These are phyloP conservation scores for Picochlorum sp. DNA, from an alignment of 139 green algal genomes.

Conservation along the genomic window DNA sequence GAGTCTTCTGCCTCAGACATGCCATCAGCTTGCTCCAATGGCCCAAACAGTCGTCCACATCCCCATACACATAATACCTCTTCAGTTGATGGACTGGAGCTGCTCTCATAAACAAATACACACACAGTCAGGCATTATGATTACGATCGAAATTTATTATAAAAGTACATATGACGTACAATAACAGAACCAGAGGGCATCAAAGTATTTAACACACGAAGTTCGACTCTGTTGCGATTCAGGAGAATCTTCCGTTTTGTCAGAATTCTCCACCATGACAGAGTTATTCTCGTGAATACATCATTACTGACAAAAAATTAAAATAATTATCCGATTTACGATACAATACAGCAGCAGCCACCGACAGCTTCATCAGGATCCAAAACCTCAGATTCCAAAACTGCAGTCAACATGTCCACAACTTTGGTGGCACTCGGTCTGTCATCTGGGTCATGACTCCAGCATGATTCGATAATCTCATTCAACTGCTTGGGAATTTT, in stretches of 20 bases:
- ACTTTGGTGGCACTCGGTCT: conserved; percentile 4
- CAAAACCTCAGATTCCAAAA: background rate
- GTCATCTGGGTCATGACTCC: conserved; percentile 18
- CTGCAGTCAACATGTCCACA: conserved; percentile 8
- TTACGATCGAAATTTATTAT: background rate
- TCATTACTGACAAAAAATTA: no score
- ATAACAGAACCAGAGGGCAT: conserved; percentile 54
- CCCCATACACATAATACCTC: conserved; percentile 40
- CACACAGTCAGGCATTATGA: background rate
- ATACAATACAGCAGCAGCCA: no score
- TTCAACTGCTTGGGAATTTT: conserved; percentile 35
- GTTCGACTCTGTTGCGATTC: background rate
- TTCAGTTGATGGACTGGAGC: conserved; percentile 43
- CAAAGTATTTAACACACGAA: conserved; percentile 34
- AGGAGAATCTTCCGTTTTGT: background rate
- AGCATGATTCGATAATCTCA: conserved; percentile 48
- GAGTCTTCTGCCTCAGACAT: conserved; percentile 38
- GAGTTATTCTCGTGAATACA: no score
- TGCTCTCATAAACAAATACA: conserved; percentile 7
- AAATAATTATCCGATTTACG: no score
- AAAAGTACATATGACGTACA: conserved; percentile 28
- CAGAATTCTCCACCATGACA: background rate
- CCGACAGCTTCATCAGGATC: no score
- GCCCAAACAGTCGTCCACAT: conserved; percentile 38
- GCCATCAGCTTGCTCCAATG: conserved; percentile 36